Conservation (phyloP, 2,329 filamentous ascomycete genomes). For the Colletotrichum cordylinicola region DNA sequence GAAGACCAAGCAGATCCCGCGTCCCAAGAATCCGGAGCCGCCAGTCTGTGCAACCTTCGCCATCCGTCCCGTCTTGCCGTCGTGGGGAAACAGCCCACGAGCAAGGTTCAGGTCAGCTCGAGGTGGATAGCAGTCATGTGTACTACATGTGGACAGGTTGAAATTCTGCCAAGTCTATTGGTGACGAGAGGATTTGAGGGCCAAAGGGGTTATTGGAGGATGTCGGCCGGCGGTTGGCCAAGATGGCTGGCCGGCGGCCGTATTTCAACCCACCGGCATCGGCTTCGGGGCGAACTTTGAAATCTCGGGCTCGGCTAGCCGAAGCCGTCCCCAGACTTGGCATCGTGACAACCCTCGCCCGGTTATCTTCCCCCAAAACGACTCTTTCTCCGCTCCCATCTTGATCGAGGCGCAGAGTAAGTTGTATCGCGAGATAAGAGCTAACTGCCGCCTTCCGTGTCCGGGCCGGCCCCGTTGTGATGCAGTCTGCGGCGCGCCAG, state of each 20-base stretch:
- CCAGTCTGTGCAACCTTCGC: neutral
- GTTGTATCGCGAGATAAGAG: neutral
- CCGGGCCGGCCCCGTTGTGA: neutral
- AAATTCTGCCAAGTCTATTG: neutral
- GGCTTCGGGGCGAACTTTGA: neutral
- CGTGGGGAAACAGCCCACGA: neutral
- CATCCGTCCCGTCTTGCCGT: neutral
- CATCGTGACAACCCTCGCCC: neutral
- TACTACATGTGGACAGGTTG: neutral
- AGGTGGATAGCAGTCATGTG: neutral
- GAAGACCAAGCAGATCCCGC: neutral
- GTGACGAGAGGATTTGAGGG: neutral
- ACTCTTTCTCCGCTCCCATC: neutral
- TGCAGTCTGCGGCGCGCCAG: neutral
- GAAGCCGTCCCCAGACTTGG: neutral
- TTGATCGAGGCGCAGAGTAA: neutral
- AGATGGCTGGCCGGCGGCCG: neutral
- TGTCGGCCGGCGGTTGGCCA: neutral
- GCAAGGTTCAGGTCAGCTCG: neutral
- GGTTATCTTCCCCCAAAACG: neutral
- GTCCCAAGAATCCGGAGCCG: neutral
- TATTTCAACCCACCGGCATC: neutral
- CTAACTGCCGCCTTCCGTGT: neutral
- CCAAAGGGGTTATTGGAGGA: neutral
- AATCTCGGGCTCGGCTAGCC: neutral